Conservation (phyloP, 2,329 filamentous ascomycete species). For the Calycina marina region DNA sequence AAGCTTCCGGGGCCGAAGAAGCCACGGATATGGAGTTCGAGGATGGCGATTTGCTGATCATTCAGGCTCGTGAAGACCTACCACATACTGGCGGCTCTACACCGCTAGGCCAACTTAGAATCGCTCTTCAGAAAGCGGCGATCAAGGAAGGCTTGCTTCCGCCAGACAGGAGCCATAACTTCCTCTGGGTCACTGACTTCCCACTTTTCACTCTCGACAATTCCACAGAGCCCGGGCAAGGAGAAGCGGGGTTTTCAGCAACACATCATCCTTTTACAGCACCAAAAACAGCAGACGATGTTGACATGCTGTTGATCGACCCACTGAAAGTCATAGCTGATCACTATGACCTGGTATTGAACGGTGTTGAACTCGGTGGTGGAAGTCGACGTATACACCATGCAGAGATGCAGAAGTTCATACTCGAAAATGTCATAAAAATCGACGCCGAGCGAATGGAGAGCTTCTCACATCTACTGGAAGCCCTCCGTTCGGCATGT, state of each 20-base stretch:
- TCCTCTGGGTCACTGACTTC: constrained; percentile 83
- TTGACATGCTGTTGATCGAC: constrained; percentile 57
- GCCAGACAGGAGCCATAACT: constrained; percentile 31
- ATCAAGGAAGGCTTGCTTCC: constrained; percentile 13
- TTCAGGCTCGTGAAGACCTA: constrained; percentile 59
- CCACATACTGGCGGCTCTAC: constrained; percentile 61
- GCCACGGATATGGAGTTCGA: constrained; percentile 22
- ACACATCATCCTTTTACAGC: constrained; percentile 97
- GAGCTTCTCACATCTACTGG: constrained; percentile 74
- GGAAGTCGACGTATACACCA: constrained; percentile 87
- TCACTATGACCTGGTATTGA: constrained; percentile 92
- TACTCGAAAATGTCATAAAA: constrained; percentile 57
- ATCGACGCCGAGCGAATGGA: constrained; percentile 44
- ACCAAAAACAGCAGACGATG: constrained; percentile 55
- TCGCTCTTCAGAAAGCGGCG: constrained; percentile 19
- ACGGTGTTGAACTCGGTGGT: constrained; percentile 86
- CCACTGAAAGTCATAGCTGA: constrained; percentile 65
- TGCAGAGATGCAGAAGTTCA: constrained; percentile 65
- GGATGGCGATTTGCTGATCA: constrained; percentile 64
- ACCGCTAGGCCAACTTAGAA: constrained; percentile 23
- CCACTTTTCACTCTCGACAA: constrained; percentile 72
- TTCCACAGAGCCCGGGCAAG: constrained; percentile 47
- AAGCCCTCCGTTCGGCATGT: constrained; percentile 71
- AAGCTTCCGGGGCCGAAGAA: constrained; percentile 6
- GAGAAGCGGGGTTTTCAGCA: constrained; percentile 62